Evolutionary conservation across 805 yeast species (phyloP), one percentile per base, ranked within the genome.

Genomic region (Starmerella sp.): DNA sequence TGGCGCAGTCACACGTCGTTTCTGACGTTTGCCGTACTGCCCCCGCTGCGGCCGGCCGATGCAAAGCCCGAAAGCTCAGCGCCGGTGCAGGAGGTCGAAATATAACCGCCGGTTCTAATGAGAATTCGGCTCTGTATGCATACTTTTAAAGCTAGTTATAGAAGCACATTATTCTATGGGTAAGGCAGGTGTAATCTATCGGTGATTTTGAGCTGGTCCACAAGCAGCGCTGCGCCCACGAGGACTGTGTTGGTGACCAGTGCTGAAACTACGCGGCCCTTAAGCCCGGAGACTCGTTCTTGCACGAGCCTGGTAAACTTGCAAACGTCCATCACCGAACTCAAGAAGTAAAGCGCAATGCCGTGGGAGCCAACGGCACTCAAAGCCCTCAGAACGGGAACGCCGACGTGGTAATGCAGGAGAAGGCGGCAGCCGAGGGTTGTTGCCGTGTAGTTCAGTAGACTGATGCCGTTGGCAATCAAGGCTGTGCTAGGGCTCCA

Each of bases 1-100:
- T 75, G 91, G 63, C 91, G 91, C 71, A 83, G 89, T 6, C 99
- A 93, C 64, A 93, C 99, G 0, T 87, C 96, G 0, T 93, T 88
- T 66, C 71, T 93, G 64, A 87, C 96, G 1, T 93, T 93, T 76
- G 99, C 98, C 29, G 76, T 74, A 37, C 62, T 70, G 30, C 73
- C 75, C 5, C 74, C 75, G 30, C n/a, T 44, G 38, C 41, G 51
- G 2, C 22, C 48, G 37, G 11, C 30, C 28, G 22, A 9, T 10
- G 6, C 29, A 7, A 37, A 15, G 6, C 9, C 11, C 17, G 29
- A n/a, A 28, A 38, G 29, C 32, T n/a, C 32, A 2, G 51, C 51
- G n/a, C 42, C 39, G 5, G 51, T 35, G 6, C 5, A 47, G 17
- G 31, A 47, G 32, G 42, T 47, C 5, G 39, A 47, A 35, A 15